These are phyloP conservation scores for Acarospora socialis DNA, from an alignment of 2,329 filamentous ascomycete species.

Conservation along the genomic window DNA sequence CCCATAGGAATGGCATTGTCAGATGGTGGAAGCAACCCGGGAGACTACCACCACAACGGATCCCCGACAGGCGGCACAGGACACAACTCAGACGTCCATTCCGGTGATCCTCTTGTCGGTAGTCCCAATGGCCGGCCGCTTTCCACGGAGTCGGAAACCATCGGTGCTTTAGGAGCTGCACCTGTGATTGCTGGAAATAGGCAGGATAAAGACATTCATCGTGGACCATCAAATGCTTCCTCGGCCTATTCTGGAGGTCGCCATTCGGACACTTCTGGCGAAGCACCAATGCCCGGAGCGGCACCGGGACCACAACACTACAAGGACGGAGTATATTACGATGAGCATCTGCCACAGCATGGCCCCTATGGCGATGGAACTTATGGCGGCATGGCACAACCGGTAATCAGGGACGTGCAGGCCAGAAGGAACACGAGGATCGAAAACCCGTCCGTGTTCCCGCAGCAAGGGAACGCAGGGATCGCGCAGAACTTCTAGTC, in stretches of 20 bases:
- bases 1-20: constrained; percentile 50
- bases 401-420: constrained; percentile 84
- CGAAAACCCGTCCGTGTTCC: constrained; percentile 76
- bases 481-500: constrained; percentile 90
- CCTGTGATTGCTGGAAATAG: constrained; percentile 53
- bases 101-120: constrained; percentile 49
- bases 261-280: constrained; percentile 51
- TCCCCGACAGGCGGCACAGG: constrained; percentile 51
- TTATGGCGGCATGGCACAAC: constrained; percentile 45
- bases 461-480: constrained; percentile 77
- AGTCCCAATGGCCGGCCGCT: constrained; percentile 35
- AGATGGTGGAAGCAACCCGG: constrained; percentile 47
- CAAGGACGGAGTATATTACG: constrained; percentile 42
- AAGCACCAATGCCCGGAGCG: constrained; percentile 33
- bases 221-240: constrained; percentile 88
- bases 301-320: constrained; percentile 38
- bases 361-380: constrained; percentile 42
- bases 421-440: constrained; percentile 89
- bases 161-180: constrained; percentile 60
- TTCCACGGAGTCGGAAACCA: constrained; percentile 62
- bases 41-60: constrained; percentile 35
- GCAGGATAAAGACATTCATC: constrained; percentile 57
- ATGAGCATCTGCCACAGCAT: constrained; percentile 26
- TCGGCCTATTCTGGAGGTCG: constrained; percentile 81
- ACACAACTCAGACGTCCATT: constrained; percentile 51